A percentile compares a stretch with the other conserved stretches of the same genome.
phyloP scores from a whole-genome alignment of 192 early-diverging fungal genomes.

The Backusella westeae region DNA sequence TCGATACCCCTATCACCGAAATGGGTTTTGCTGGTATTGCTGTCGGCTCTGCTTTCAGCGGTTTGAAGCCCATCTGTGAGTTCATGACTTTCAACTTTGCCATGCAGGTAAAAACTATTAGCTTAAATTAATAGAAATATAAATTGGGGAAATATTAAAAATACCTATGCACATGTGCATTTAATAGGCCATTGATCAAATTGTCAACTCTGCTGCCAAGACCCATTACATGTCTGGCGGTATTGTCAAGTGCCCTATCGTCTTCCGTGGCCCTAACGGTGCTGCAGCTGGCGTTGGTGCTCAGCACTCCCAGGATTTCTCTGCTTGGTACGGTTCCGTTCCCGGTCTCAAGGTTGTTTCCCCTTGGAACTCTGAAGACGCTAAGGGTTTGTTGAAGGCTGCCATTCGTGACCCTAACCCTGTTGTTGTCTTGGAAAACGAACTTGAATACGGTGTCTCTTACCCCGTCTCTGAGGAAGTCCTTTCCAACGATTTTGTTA shows the following conservation, averaged over 20 bases:
- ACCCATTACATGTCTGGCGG: slow-evolving; percentile 98
- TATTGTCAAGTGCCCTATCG: slow-evolving; percentile 84
- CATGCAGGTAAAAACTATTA: slow-evolving; percentile 75
- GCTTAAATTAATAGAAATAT: background rate
- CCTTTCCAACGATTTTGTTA: slow-evolving; percentile 44
- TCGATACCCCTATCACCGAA: slow-evolving; percentile 99
- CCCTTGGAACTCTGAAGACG: slow-evolving; percentile 95
- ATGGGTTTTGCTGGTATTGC: slow-evolving; percentile 97
- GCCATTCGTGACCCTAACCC: slow-evolving; percentile 98
- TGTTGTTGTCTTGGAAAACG: slow-evolving; percentile 95
- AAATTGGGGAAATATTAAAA: background rate
- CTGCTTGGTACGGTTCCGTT: slow-evolving; percentile 97
- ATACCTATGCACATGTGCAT: background rate
- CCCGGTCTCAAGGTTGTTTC: slow-evolving; percentile 97
- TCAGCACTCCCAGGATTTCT: slow-evolving; percentile 98
- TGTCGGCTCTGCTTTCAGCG: slow-evolving; percentile 89
- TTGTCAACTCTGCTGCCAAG: slow-evolving; percentile 99
- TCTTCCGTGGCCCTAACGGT: slow-evolving; percentile 99
- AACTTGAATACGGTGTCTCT: slow-evolving; percentile 93
- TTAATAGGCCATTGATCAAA: slow-evolving; percentile 90
- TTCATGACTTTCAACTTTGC: slow-evolving; percentile 99
- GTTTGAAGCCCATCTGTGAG: slow-evolving; percentile 96
- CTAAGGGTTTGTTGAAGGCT: slow-evolving; percentile 96
- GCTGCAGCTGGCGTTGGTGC: slow-evolving; percentile 96
- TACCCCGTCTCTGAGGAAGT: slow-evolving; percentile 84